Evolutionary conservation across 768 basidiomycete species (phyloP).

Genomic region (Ephemerocybe angulata): DNA sequence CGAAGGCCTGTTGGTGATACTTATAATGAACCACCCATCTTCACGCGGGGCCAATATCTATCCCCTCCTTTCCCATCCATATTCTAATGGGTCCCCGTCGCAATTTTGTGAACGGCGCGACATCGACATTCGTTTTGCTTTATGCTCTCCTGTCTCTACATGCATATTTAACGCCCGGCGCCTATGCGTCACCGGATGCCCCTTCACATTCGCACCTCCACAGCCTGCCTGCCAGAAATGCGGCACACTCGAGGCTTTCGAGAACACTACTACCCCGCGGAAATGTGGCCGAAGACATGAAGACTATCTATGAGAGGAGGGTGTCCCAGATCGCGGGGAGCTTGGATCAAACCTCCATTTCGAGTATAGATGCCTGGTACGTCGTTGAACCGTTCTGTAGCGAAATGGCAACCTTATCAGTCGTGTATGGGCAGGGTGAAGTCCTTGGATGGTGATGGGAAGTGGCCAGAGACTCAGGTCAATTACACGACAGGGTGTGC

Average conservation of each 20-base stretch:
- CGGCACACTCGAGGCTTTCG: neutral
- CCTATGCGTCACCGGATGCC: no score
- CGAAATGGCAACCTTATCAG: neutral
- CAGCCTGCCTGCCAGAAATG: neutral
- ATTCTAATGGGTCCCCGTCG: no score
- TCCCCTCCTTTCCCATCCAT: no score
- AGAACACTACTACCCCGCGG: neutral
- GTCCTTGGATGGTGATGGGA: slow-evolving; percentile 44
- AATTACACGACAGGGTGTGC: slow-evolving; percentile 64
- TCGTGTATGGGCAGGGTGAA: slow-evolving; percentile 42
- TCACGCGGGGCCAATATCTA: no score
- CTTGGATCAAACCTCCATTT: slow-evolving; percentile 21
- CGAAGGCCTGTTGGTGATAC: no score
- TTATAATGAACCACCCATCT: no score
- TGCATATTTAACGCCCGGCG: no score
- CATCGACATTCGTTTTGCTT: neutral
- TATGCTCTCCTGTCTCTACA: no score
- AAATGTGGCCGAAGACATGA: neutral
- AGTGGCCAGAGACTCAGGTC: slow-evolving; percentile 53
- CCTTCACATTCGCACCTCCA: no score
- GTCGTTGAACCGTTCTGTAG: neutral
- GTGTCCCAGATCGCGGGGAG: neutral
- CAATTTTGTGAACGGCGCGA: no score
- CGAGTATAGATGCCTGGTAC: slow-evolving; percentile 40
- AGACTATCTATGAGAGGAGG: neutral